These are phyloP conservation scores for Pochonia chlamydosporia DNA, from an alignment of 2,329 filamentous ascomycete genomes.

Conservation along the genomic window DNA sequence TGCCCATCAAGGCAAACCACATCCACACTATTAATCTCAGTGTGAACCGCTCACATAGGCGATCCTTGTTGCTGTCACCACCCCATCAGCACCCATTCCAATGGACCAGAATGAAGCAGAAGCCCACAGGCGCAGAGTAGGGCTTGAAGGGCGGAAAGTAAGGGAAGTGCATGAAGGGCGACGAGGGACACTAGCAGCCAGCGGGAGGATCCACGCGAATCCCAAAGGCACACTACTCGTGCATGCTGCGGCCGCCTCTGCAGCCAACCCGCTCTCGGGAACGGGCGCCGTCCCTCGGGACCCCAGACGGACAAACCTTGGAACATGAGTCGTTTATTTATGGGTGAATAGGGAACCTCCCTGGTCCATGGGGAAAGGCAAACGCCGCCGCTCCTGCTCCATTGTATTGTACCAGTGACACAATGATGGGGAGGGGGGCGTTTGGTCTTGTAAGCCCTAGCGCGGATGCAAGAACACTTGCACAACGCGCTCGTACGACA, in stretches of 20 bases:
- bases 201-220: conserved; percentile 9
- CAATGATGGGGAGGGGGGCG: background rate
- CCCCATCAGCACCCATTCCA: too few species aligned
- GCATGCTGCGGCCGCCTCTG: conserved; percentile 34
- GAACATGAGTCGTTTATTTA: background rate
- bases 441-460: too few species aligned
- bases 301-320: conserved; percentile 15
- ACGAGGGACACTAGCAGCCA: conserved; percentile 3
- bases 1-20: too few species aligned
- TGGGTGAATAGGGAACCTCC: background rate
- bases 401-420: background rate
- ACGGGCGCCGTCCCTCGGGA: conserved; percentile 25
- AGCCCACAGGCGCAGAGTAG: too few species aligned
- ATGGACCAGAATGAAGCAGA: too few species aligned
- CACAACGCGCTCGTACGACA: too few species aligned
- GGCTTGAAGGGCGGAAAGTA: too few species aligned
- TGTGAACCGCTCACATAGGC: too few species aligned
- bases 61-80: too few species aligned
- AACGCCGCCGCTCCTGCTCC: background rate
- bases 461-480: too few species aligned
- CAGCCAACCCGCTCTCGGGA: conserved; percentile 27
- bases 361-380: background rate
- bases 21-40: too few species aligned
- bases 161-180: too few species aligned
- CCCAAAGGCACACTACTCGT: conserved; percentile 21